Evolutionary conservation across 2,329 filamentous ascomycete species (phyloP).

Genomic region (Aspergillus sp.): DNA sequence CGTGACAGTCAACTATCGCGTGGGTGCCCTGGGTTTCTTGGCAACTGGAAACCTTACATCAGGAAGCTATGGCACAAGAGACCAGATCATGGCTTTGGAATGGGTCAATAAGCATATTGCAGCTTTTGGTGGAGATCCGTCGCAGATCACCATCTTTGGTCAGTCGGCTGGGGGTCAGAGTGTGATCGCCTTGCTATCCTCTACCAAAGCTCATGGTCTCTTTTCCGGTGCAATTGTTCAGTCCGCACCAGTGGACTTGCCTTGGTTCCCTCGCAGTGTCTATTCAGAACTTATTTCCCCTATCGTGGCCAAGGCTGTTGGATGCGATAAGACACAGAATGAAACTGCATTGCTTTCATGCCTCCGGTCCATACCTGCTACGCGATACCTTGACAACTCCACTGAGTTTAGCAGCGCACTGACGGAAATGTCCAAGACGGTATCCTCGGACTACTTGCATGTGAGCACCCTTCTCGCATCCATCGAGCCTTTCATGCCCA

Average conservation of each 20-base stretch:
- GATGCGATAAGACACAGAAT: constrained; percentile 12
- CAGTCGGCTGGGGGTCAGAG: constrained; percentile 46
- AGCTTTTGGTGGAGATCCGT: constrained; percentile 25
- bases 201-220: constrained; percentile 17
- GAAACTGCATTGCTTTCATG: constrained; percentile 13
- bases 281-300: constrained; percentile 18
- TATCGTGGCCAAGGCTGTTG: constrained; percentile 15
- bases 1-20: constrained; percentile 31
- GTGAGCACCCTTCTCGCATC: constrained; percentile 10
- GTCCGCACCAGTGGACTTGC: constrained; percentile 19
- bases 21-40: constrained; percentile 28
- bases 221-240: constrained; percentile 24
- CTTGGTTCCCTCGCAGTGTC: constrained; percentile 20
- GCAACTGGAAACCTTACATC: constrained; percentile 28
- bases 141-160: constrained; percentile 30
- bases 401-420: constrained; percentile 11
- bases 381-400: constrained; percentile 15
- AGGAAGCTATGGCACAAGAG: constrained; percentile 27
- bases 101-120: constrained; percentile 22
- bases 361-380: constrained; percentile 17
- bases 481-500: constrained; percentile 21
- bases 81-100: constrained; percentile 27
- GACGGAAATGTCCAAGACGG: constrained; percentile 1
- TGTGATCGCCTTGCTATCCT: constrained; percentile 34
- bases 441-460: constrained; percentile 14